Percentiles rank a stretch among this genome's conserved stretches.
These are phyloP conservation scores for Magnaporthiopsis incrustans DNA, from an alignment of 2,329 filamentous ascomycete genomes.

Conservation along the genomic window DNA sequence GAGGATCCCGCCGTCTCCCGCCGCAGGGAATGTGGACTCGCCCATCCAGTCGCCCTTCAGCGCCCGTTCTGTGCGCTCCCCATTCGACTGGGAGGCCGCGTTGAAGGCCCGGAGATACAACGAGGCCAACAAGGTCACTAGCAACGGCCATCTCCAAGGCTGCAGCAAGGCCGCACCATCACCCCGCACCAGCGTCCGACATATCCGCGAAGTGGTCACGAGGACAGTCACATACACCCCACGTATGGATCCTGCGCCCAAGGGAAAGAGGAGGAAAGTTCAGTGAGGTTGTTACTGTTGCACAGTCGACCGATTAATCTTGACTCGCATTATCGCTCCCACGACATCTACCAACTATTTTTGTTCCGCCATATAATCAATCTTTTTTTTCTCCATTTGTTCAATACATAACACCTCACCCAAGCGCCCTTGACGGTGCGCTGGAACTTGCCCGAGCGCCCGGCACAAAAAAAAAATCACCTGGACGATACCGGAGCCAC, in stretches of 20 bases:
- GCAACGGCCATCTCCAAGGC: constrained; percentile 20
- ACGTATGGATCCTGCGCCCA: constrained; percentile 78
- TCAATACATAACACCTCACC: not conserved
- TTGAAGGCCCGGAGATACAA: constrained; percentile 56
- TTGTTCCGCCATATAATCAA: not conserved
- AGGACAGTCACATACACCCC: constrained; percentile 87
- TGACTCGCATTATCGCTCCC: constrained; percentile 2
- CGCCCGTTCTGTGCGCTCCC: constrained; percentile 55
- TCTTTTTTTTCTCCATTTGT: not conserved
- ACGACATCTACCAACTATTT: not conserved
- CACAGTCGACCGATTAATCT: not conserved
- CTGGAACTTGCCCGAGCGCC: not conserved
- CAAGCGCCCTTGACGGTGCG: not conserved
- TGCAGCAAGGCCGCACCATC: constrained; percentile 40
- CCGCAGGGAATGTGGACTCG: constrained; percentile 58
- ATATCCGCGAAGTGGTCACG: constrained; percentile 87
- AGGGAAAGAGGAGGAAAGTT: constrained; percentile 81
- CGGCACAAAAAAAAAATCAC: not conserved
- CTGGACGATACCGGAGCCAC: not conserved
- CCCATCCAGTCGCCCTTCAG: constrained; percentile 72
- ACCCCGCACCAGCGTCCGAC: constrained; percentile 53
- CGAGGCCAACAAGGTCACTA: constrained; percentile 37
- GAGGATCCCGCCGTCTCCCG: constrained; percentile 70
- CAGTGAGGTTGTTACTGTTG: constrained; percentile 24
- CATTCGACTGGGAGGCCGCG: constrained; percentile 71